These are phyloP conservation scores for Carex scoparia DNA, from an alignment of 176 grass and related monocot species.

Conservation along the genomic window DNA sequence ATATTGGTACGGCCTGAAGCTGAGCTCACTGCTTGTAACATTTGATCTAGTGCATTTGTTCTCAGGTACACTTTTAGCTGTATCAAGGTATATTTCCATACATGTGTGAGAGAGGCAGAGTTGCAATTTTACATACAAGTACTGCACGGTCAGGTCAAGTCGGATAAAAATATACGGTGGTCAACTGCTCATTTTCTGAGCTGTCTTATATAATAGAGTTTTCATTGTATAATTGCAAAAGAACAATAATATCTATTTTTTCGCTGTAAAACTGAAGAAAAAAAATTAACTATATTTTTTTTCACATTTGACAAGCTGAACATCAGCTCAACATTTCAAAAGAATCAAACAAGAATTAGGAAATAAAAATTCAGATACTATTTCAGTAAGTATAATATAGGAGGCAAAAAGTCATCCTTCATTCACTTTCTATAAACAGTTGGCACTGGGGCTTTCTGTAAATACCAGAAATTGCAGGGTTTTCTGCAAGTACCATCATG, in stretches of 20 bases:
- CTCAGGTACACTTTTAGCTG: conserved; percentile 93
- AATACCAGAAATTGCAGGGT: not conserved
- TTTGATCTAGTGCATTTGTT: conserved; percentile 89
- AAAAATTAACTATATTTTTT: not conserved
- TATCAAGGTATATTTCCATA: conserved; percentile 29
- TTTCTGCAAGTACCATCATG: not conserved
- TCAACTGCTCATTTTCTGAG: not conserved
- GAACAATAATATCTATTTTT: not conserved
- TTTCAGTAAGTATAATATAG: not conserved
- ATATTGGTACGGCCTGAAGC: conserved; percentile 75
- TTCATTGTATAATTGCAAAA: not conserved
- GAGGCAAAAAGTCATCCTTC: not conserved
- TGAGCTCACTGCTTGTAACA: conserved; percentile 83
- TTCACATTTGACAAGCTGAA: not conserved
- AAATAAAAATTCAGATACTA: not conserved
- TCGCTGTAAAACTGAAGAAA: not conserved
- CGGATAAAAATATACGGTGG: not conserved
- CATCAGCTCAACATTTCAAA: not conserved
- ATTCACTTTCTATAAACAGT: not conserved
- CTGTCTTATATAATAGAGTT: not conserved
- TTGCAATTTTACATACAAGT: not conserved
- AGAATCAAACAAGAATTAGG: not conserved
- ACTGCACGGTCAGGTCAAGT: conserved; percentile 1
- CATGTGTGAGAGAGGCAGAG: conserved; percentile 24
- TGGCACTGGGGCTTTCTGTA: not conserved